Evolutionary conservation across 163 green algal species (phyloP), one percentile per base, ranked within the genome.

Genomic region (Trebouxiophyceae sp.): DNA sequence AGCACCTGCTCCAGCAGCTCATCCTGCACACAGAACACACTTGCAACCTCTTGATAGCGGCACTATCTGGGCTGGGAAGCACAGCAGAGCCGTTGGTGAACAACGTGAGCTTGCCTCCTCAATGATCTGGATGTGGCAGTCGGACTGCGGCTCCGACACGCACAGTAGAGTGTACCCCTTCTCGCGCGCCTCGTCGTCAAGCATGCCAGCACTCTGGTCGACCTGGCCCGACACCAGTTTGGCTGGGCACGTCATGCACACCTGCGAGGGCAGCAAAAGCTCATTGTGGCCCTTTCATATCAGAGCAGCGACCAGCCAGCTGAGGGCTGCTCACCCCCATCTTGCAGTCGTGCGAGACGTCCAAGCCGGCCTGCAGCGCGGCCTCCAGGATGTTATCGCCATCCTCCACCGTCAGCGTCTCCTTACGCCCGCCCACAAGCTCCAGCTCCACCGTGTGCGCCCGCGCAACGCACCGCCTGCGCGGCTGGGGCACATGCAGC

Each of bases 161-260:
- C 90, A 97, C 63, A 97, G 75, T 19, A 97, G 77, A 28, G 84
- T 86, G 69, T 95, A 97, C 2, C 90, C 90, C 69, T 93, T 89
- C 24, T 85, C 86, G 26, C 78, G 69, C 2, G 91, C 82, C 54
- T 91, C 87, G 20, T 96, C 90, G 47, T 73, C 86, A 8, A 96
- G 70, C 90, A 96, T 97, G n/a, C 80, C 84, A 27, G 81, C 89
- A 16, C 62, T 69, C 70, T 94, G 86, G 66, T 93, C 84, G 12
- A 96, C 81, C 29, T 82, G 55, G 31, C 87, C 86, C 20, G 58
- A 75, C 0, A 83, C 47, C 81, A 96, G 61, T 60, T 91, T 91
- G 23, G 82, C 81, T 31, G 84, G 77, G 69, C 85, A 91, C 2
- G 77, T 87, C 62, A 68, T 70, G 54, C 64, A 70, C 24, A 63